phyloP scores from a whole-genome alignment of 208 protist genomes.

The Wallacemonas rigidus region DNA sequence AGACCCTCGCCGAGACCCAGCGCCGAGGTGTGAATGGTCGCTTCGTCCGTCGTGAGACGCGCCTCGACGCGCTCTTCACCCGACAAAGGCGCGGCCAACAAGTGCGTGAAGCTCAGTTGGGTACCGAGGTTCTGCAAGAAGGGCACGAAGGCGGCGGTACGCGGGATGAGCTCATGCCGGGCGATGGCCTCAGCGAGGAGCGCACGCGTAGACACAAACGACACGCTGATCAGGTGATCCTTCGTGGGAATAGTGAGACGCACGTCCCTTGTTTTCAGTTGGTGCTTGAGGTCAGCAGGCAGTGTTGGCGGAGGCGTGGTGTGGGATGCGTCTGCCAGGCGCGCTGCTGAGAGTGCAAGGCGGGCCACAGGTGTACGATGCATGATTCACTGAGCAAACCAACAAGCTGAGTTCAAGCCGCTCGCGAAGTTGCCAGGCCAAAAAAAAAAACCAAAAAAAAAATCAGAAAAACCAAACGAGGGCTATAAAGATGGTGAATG shows the following conservation, averaged over 20 bases:
- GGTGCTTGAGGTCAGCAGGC: constrained; percentile 18
- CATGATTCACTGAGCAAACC: not conserved
- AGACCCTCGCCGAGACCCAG: constrained; percentile 78
- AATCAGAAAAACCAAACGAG: too few species aligned
- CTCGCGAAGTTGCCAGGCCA: too few species aligned
- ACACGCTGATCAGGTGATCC: constrained; percentile 45
- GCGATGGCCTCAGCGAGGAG: constrained; percentile 56
- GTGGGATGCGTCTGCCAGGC: not conserved
- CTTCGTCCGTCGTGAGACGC: constrained; percentile 54
- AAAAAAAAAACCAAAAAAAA: too few species aligned
- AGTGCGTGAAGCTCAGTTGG: constrained; percentile 67
- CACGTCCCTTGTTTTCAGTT: constrained; percentile 68
- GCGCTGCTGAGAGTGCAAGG: not conserved
- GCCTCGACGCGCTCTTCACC: constrained; percentile 76
- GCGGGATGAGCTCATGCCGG: constrained; percentile 52
- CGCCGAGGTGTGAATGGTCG: constrained; percentile 57
- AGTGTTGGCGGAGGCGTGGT: not conserved
- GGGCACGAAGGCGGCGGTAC: constrained; percentile 30
- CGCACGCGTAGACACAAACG: constrained; percentile 47
- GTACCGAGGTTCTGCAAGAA: constrained; percentile 68
- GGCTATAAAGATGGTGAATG: too few species aligned
- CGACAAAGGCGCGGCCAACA: constrained; percentile 58
- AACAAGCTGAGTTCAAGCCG: too few species aligned
- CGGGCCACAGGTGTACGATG: constrained; percentile 5
- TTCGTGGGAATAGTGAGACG: constrained; percentile 52